Base-by-base conservation (phyloP, 805 yeast genomes). In the Kuraishia hungarica region DNA sequence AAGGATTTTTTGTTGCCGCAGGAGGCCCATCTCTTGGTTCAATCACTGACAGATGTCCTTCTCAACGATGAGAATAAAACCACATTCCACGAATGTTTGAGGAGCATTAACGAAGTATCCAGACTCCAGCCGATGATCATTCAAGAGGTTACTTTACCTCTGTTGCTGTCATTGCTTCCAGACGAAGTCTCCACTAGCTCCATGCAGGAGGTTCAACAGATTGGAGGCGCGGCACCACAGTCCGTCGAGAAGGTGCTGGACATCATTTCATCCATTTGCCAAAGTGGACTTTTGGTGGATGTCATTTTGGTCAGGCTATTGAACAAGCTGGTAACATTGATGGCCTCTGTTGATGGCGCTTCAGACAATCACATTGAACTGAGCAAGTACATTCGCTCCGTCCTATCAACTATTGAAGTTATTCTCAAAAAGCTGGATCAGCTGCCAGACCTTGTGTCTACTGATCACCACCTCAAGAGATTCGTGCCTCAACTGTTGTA, bases 11-110 rank as follows among this genome's bases (percentile, higher is more conserved):
- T 90, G 51, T 67, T 68, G 17, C 59, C 62, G 2, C 79, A 80
- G 53, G 96, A 90, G 60, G 66, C 81, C 26, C 78, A 82, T 28
- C 69, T 88, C 53, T 72, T 88, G 6, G 80, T 86, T 39, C 88
- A 82, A 59, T 82, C 84, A 61, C 71, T 89, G 43, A 82, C 81
- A 2, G 91, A 85, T 48, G 77, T 83, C 15, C 72, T 88, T 7
- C 65, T 84, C n/a, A 68, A 69, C 2, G 83, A 77, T 58, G 73
- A 69, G 13, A 77, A 80, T 48, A 80, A 79, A 47, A 73, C 79
- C 23, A 76, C 88, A 0, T 74, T 79, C 47, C 70, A 69, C 19
- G 83, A 82, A 15, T 75, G 84, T 15, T 64, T 86, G 23, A 76
- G 71, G 10, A 84, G 90, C 0, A 67, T 91, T 52, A 75, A 78